Conservation (phyloP, 495 filamentous ascomycete species). For the Penicillium canariense region DNA sequence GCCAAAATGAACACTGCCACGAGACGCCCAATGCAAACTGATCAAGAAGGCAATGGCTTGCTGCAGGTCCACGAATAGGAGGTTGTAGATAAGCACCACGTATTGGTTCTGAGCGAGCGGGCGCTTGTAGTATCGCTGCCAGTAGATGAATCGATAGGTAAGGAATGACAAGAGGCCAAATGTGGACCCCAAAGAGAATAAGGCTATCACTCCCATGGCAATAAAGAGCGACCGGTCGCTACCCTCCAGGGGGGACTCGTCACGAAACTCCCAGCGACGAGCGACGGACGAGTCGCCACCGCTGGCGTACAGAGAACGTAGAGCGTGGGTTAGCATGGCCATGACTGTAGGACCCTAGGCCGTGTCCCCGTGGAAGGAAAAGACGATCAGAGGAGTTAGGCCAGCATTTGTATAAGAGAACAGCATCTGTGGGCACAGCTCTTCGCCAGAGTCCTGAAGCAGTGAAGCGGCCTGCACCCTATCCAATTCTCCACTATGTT, state of each 20-base stretch:
- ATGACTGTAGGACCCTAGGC: background rate
- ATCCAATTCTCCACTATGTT: background rate
- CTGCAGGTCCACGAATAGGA: slow-evolving; percentile 69
- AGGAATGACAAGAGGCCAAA: slow-evolving; percentile 52
- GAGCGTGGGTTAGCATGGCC: slow-evolving; percentile 16
- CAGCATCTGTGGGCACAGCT: background rate
- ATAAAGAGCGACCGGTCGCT: slow-evolving; percentile 45
- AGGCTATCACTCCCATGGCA: slow-evolving; percentile 53
- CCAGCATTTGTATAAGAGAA: slow-evolving; percentile 5
- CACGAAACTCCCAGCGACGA: slow-evolving; percentile 25
- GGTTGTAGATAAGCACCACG: slow-evolving; percentile 69
- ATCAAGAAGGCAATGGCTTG: slow-evolving; percentile 66
- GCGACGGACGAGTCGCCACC: slow-evolving; percentile 12
- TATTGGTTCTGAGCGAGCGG: slow-evolving; percentile 61
- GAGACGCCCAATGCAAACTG: slow-evolving; percentile 56
- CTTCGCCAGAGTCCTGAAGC: background rate
- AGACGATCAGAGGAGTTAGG: background rate
- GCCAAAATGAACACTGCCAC: slow-evolving; percentile 53
- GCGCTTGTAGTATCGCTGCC: slow-evolving; percentile 48
- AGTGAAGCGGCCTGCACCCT: background rate
- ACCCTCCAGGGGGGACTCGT: slow-evolving; percentile 17
- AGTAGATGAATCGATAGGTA: slow-evolving; percentile 55
- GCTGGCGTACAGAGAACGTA: slow-evolving; percentile 16
- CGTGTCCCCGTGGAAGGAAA: background rate
- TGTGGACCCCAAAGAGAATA: slow-evolving; percentile 56